phyloP scores from a whole-genome alignment of 169 alveolate genomes.

The Plasmodium gonderi region DNA sequence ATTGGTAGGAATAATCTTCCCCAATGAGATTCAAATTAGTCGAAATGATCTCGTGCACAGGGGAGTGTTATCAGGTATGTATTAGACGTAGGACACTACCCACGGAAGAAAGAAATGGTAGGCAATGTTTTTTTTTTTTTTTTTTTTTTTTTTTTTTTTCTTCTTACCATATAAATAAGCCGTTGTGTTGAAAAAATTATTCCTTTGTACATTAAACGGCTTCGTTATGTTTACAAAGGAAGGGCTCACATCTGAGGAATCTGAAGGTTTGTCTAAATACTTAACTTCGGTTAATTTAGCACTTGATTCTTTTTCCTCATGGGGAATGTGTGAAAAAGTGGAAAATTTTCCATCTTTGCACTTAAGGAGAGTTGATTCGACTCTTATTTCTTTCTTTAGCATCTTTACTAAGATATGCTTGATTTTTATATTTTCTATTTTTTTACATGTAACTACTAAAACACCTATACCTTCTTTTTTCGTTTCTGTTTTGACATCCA shows the following conservation, averaged over 20 bases:
- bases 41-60: neutral
- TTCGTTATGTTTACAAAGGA: neutral
- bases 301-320: neutral
- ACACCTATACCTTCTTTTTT: conserved; percentile 68
- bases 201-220: conserved; percentile 26
- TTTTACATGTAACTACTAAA: conserved; percentile 52
- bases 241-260: neutral
- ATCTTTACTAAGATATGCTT: conserved; percentile 46
- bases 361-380: conserved; percentile 21
- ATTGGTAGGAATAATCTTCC: too few species aligned
- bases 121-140: too few species aligned
- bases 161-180: conserved; percentile 68
- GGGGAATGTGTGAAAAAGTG: neutral
- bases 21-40: neutral
- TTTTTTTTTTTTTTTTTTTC: too few species aligned
- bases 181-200: conserved; percentile 61
- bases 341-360: conserved; percentile 10
- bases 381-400: conserved; percentile 59
- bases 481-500: neutral
- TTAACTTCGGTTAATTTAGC: conserved; percentile 16
- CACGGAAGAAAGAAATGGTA: too few species aligned
- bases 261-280: neutral
- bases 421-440: conserved; percentile 42
- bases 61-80: too few species aligned
- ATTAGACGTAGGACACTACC: neutral